Evolutionary conservation across 306 rosid genomes (phyloP).

Genomic region (Gleditsia sinensis): DNA sequence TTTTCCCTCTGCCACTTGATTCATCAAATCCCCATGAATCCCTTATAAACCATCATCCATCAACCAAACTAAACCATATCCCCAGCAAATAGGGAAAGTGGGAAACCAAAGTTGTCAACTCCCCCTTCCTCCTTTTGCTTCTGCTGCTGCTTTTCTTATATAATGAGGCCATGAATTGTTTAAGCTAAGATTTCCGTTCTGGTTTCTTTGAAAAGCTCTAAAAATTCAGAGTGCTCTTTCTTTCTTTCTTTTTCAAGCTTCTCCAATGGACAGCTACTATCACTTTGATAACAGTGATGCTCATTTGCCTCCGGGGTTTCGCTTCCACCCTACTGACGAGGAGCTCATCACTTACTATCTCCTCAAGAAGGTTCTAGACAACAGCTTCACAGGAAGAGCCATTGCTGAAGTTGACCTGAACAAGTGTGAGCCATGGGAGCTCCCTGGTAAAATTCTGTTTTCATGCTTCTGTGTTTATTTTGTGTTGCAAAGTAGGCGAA

Average conservation of each 20-base stretch:
- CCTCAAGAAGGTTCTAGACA: conserved; percentile 82
- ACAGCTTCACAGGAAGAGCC: conserved; percentile 75
- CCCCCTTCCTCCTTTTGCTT: conserved; percentile 31
- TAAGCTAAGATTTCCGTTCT: conserved; percentile 1
- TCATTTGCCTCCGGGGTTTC: conserved; percentile 87
- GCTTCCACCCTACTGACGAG: conserved; percentile 97
- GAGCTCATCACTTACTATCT: conserved; percentile 90
- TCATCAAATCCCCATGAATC: conserved; percentile 62
- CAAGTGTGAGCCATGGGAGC: conserved; percentile 99
- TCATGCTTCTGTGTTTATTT: neutral
- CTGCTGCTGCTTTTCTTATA: conserved; percentile 11
- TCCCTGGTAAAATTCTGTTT: conserved; percentile 62
- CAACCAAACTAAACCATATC: conserved; percentile 18
- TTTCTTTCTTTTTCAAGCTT: neutral
- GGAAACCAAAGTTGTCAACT: neutral
- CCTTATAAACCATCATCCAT: conserved; percentile 35
- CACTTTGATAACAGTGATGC: conserved; percentile 32
- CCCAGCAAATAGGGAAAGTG: conserved; percentile 12
- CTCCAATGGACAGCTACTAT: conserved; percentile 37
- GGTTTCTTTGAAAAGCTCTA: neutral
- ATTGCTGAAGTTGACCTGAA: conserved; percentile 95
- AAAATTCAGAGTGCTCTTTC: neutral
- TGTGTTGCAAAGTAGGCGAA: too few species aligned
- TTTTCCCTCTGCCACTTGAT: conserved; percentile 52
- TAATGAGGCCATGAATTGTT: conserved; percentile 1